A percentile compares a stretch with the other conserved stretches of the same genome.
Evolutionary conservation across 2,329 filamentous ascomycete genomes (phyloP).

Genomic region (Trichoderma atroviride): DNA sequence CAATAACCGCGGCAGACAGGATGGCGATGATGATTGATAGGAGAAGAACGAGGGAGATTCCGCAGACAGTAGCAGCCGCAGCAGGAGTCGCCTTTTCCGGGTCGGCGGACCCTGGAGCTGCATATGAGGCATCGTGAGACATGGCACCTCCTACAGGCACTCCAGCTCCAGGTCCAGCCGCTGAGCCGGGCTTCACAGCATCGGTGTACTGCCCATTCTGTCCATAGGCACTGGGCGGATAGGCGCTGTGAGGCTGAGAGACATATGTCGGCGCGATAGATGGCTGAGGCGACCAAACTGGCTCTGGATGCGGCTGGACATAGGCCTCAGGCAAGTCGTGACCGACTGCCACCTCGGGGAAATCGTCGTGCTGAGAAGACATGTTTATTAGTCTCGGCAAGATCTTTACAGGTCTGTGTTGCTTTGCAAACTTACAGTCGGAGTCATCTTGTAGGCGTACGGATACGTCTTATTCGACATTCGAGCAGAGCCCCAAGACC

Average conservation of each 20-base stretch:
- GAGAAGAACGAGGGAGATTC: slow-evolving; percentile 6
- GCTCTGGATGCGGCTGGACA: background rate
- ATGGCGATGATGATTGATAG: slow-evolving; percentile 18
- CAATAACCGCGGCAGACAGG: slow-evolving; percentile 13
- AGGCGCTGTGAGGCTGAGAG: background rate
- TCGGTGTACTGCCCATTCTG: background rate
- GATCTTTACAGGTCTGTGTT: background rate
- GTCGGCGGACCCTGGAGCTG: background rate
- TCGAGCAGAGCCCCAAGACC: slow-evolving; percentile 14
- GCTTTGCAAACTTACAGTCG: slow-evolving; percentile 2
- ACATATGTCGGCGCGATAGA: slow-evolving; percentile 11
- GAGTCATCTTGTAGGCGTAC: slow-evolving; percentile 18
- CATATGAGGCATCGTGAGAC: background rate
- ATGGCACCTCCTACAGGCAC: background rate
- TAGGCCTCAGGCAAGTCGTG: slow-evolving; percentile 14
- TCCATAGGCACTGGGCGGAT: background rate
- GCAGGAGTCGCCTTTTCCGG: background rate
- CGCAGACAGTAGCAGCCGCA: background rate
- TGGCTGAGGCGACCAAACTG: slow-evolving; percentile 14
- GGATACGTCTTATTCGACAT: slow-evolving; percentile 6
- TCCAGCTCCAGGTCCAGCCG: background rate
- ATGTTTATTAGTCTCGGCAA: background rate
- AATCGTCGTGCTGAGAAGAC: slow-evolving; percentile 10
- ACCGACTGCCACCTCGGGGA: slow-evolving; percentile 1
- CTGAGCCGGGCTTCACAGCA: background rate